Evolutionary conservation across 305 asterid species (phyloP), one percentile per base, ranked within the genome.

Genomic region (Andrographis paniculata): DNA sequence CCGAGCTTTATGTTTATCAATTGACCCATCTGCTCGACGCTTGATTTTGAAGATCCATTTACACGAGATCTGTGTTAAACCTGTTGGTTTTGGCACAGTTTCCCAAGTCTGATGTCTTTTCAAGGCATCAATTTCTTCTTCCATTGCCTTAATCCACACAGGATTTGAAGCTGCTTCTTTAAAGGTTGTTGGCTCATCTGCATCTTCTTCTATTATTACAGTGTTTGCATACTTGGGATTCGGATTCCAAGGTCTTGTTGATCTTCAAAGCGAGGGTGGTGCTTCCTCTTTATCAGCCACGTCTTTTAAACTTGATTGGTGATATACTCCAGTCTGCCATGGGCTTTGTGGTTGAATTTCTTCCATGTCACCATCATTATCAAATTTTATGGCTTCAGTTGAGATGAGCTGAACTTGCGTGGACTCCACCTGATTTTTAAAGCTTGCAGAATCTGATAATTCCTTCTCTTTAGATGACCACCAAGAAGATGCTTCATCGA

Each of bases 401-500:
- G n/a, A n/a, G n/a, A n/a, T n/a, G n/a, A n/a, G n/a, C n/a, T n/a
- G n/a, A n/a, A n/a, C n/a, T n/a, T n/a, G n/a, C n/a, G n/a, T 24
- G 13, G 16, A 19, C 45, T 55, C 50, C 30, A 45, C 11, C 39
- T 43, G 28, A 4, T 58, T 37, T 20, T 20, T 15, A 49, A 48
- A 12, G 9, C 15, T 56, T 13, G 14, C 13, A 9, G 52, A 41
- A 15, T 59, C 18, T 24, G 38, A 27, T 14, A 21, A 13, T 13
- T 5, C 35, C 15, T 16, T 18, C 2, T 60, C 9, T 0, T 46
- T 13, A 0, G 42, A n/a, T 12, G 52, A 15, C 58, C 52, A 59
- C 58, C 58, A 50, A 0, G 64, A 50, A 19, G 31, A 42, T 11
- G 46, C 48, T 42, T 58, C 57, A 27, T 58, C 63, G 11, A 48